These are phyloP conservation scores for Acacia melanoxylon DNA, from an alignment of 306 rosid genomes.

Conservation along the genomic window DNA sequence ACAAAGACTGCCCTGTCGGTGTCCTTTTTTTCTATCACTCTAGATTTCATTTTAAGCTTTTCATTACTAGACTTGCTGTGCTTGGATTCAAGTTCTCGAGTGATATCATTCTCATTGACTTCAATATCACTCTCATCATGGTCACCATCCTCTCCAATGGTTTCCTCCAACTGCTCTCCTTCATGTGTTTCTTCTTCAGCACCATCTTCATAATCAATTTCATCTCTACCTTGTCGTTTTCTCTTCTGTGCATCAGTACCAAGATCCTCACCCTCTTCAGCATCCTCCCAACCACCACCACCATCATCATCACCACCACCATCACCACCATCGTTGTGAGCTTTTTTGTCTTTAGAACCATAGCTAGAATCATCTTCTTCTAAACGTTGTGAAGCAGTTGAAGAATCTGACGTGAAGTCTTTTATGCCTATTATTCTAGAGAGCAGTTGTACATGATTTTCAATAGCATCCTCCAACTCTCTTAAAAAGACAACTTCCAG, in stretches of 20 bases:
- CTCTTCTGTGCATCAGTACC: conserved; percentile 72
- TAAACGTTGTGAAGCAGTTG: conserved; percentile 37
- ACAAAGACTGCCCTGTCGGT: conserved; percentile 57
- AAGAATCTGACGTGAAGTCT: conserved; percentile 35
- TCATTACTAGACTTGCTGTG: conserved; percentile 27
- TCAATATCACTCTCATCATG: conserved; percentile 48
- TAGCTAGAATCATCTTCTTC: conserved; percentile 45
- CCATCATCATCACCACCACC: conserved; percentile 34
- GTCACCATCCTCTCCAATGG: conserved; percentile 44
- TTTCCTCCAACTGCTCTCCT: conserved; percentile 47
- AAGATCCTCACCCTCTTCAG: conserved; percentile 70
- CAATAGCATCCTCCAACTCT: conserved; percentile 77
- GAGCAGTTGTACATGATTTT: conserved; percentile 58
- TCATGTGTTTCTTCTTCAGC: conserved; percentile 52
- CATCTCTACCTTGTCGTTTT: conserved; percentile 70
- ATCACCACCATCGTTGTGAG: conserved; percentile 26
- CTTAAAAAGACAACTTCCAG: conserved; percentile 60
- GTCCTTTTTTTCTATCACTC: conserved; percentile 33
- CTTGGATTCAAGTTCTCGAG: conserved; percentile 29
- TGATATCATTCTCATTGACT: conserved; percentile 36
- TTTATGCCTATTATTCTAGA: conserved; percentile 75
- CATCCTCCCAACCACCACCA: conserved; percentile 44
- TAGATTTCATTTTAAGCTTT: conserved; percentile 26
- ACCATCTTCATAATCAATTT: conserved; percentile 89
- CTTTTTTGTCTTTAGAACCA: conserved; percentile 42